These are phyloP conservation scores for Gossypium lobatum DNA, from an alignment of 441 rosid genomes.

Conservation along the genomic window DNA sequence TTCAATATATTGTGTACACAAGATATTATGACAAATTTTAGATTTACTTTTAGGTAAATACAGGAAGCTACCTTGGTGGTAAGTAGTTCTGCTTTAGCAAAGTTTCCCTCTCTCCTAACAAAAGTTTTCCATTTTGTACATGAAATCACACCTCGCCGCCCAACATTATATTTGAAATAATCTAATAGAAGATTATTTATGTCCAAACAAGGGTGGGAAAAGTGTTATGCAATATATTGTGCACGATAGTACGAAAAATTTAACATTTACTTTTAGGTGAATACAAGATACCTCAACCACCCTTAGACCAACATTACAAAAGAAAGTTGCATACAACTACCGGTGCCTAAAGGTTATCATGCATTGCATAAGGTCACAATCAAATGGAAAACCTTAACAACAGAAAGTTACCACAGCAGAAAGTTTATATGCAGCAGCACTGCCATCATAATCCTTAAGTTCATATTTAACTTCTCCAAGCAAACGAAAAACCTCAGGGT, in stretches of 20 bases:
- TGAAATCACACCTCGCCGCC: neutral
- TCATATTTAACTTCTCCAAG: slow-evolving; percentile 88
- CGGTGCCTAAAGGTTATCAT: neutral
- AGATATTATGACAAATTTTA: neutral
- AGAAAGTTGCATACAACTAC: neutral
- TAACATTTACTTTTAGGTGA: neutral
- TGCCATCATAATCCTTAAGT: slow-evolving; percentile 83
- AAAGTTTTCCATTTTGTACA: neutral
- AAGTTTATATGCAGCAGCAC: slow-evolving; percentile 69
- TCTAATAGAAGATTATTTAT: too few species aligned
- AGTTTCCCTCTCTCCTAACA: neutral
- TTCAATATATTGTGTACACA: neutral
- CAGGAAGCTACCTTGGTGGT: neutral
- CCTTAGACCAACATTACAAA: neutral
- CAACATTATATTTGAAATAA: neutral
- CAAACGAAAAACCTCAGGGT: slow-evolving; percentile 80
- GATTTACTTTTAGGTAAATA: neutral
- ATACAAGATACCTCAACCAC: neutral
- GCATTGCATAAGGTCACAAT: neutral
- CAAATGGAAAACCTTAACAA: neutral
- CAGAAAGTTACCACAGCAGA: slow-evolving; percentile 49
- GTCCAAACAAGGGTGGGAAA: too few species aligned
- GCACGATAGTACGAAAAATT: too few species aligned
- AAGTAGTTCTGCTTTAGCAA: neutral
- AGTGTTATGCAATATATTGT: too few species aligned